Evolutionary conservation across 306 rosid species (phyloP), one percentile per base, ranked within the genome.

Genomic region (Lathyrus oleraceus): DNA sequence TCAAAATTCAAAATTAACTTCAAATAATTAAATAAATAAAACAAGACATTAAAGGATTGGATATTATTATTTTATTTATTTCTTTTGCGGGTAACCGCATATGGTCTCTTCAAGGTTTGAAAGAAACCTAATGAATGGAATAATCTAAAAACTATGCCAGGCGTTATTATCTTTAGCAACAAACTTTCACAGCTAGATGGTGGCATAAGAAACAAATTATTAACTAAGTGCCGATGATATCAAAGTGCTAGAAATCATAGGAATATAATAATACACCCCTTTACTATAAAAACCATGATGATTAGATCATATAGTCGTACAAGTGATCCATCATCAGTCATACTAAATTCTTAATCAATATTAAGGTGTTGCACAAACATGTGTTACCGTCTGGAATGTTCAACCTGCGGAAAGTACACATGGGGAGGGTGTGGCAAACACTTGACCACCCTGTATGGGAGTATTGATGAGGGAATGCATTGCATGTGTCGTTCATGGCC

Each of bases 401-500:
- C 28, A 39, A 78, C 9, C 1, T 87, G 94, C 23, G 84, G 85
- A 6, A 84, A 61, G 15, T 54, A 62, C 20, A 35, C 78, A 0
- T 87, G 96, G 88, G 89, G 85, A 0, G 91, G 94, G 1, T 87
- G 96, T 52, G 91, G 91, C 0, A 63, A 61, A 16, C 96, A 86
- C 72, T 57, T 87, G 63, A 12, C 15, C 10, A n/a, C 72, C 7
- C 53, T 90, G 10, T 84, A 85, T n/a, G 35, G 19, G 5, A 67
- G 80, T 77, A 90, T 90, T 5, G 87, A 90, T 5, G 36, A 84
- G 42, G 93, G 88, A 10, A 87, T 82, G 76, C 96, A 75, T 16
- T 87, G 94, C 81, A 77, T 73, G 83, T 90, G 94, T 77, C 85
- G 88, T 53, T 57, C 89, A 0, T 90, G 96, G 94, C 96, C 91